Evolutionary conservation across 139 green algal species (phyloP).

Genomic region (Chlorella ohadii): DNA sequence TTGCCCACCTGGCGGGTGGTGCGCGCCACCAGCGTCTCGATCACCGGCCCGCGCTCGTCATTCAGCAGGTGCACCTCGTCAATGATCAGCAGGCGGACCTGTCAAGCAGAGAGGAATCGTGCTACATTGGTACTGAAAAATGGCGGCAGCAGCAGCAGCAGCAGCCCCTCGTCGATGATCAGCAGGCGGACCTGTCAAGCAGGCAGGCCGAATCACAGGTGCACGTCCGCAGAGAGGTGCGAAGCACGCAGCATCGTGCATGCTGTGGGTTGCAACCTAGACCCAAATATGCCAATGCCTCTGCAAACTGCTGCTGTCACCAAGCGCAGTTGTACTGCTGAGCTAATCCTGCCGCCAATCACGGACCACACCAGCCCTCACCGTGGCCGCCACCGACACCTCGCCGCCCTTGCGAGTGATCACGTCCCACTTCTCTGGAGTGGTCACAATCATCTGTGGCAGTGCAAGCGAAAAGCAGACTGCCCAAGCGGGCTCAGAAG

Average conservation of each 20-base stretch:
- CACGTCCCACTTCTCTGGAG: conserved; percentile 99
- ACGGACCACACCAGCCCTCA: conserved; percentile 42
- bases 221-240: too few species aligned
- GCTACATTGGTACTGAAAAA: too few species aligned
- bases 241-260: too few species aligned
- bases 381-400: conserved; percentile 73
- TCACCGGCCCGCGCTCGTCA: conserved; percentile 96
- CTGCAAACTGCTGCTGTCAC: too few species aligned
- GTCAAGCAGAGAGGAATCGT: too few species aligned
- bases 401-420: conserved; percentile 96
- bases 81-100: conserved; percentile 89
- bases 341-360: too few species aligned
- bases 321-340: too few species aligned
- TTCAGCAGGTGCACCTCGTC: conserved; percentile 95
- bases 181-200: conserved; percentile 67
- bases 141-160: too few species aligned
- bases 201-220: too few species aligned
- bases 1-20: conserved; percentile 88
- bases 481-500: too few species aligned
- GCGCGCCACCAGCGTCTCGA: conserved; percentile 96
- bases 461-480: background rate
- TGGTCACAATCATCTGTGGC: conserved; percentile 99
- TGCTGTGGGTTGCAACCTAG: too few species aligned
- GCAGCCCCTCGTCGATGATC: conserved; percentile 89
- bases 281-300: too few species aligned